These are phyloP conservation scores for Aegilops sharonensis DNA, from an alignment of 176 grass and related monocot genomes.

Conservation along the genomic window DNA sequence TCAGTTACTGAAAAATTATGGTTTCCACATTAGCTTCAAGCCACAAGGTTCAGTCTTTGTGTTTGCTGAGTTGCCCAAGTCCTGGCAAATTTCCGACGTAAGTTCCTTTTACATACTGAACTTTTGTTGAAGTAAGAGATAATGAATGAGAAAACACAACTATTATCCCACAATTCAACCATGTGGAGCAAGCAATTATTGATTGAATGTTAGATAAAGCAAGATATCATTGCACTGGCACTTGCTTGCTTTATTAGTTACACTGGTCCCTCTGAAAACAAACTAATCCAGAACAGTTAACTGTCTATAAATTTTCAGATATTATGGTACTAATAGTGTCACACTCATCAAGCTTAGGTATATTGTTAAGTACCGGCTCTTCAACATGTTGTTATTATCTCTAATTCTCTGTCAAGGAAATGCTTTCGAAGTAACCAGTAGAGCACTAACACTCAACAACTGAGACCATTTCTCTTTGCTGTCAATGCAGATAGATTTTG, in stretches of 20 bases:
- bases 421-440: neutral
- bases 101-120: constrained; percentile 29
- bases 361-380: neutral
- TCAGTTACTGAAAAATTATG: constrained; percentile 63
- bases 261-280: neutral
- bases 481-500: constrained; percentile 76
- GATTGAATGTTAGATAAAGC: neutral
- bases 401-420: neutral
- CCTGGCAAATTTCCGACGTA: constrained; percentile 77
- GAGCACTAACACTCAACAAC: neutral
- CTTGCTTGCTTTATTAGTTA: neutral
- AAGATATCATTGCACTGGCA: neutral
- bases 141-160: neutral
- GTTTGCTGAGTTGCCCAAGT: constrained; percentile 71
- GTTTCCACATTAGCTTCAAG: constrained; percentile 62
- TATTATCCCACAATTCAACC: neutral
- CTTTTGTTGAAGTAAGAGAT: neutral
- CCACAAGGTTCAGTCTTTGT: constrained; percentile 84
- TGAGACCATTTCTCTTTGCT: neutral
- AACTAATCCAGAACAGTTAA: neutral
- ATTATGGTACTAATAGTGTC: constrained; percentile 5
- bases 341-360: neutral
- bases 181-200: neutral
- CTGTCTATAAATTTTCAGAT: neutral
- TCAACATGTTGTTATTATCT: neutral